Evolutionary conservation across 495 filamentous ascomycete genomes (phyloP), one percentile per base, ranked within the genome.

Genomic region (Penicillium goetzii): DNA sequence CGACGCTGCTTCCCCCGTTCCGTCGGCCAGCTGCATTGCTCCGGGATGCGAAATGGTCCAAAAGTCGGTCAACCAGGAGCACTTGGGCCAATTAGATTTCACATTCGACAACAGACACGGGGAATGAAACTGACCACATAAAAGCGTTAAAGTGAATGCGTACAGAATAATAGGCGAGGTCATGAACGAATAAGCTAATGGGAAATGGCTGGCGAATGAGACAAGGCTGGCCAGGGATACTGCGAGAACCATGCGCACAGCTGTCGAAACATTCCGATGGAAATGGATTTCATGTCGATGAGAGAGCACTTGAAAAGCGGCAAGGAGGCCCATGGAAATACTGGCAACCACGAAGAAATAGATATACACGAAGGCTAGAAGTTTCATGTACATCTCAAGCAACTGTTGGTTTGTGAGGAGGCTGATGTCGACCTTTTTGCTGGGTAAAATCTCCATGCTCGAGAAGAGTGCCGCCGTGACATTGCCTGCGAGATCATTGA

Each of bases 401-500:
- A 77, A 56, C 59, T 76, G 66, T 38, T 73, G 68, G 33, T 68
- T 74, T 41, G 65, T 66, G 60, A 79, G 64, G 2, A 68, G 69
- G 19, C 61, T 72, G 17, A 70, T 71, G 14, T 78, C 67, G 15
- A 67, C 61, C 17, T 63, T 67, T 12, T 71, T 72, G 11, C 74
- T 67, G 9, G 73, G 76, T 11, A 69, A 71, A 19, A 80, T 76
- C 8, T 72, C 73, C 77, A 81, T 81, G 54, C 74, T 81, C 11
- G 77, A 76, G 56, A 81, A 79, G 0, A 79, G 66, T 19, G 77
- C 77, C 1, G 76, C 77, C 7, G 77, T 80, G 15, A 81, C 77
- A 41, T 81, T 81, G 15, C 76, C 75, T 21, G 77, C 70, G 17
- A 78, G 66, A 38, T 77, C 68, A 40, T 68, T 72, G 34, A 76